Evolutionary conservation across 2,329 filamentous ascomycete genomes (phyloP), one percentile per base, ranked within the genome.

Genomic region (Colletotrichum nymphaeae): DNA sequence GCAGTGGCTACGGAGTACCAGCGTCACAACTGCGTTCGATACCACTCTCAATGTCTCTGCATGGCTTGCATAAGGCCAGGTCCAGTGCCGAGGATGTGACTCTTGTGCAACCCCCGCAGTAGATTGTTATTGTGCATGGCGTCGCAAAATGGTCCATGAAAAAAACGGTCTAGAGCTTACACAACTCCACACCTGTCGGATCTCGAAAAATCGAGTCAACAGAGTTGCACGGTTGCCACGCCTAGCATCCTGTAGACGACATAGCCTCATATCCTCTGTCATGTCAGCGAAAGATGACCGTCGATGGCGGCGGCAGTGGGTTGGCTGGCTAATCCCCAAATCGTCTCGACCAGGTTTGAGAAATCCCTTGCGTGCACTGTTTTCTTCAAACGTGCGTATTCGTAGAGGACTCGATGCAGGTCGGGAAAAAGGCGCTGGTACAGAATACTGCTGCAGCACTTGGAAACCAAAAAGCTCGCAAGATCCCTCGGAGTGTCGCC

Each of bases 11-110:
- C 64, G n/a, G 26, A n/a, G 49, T 16, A 72, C 35, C 19, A 55
- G 42, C 53, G 37, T 69, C 60, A 57, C 14, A 19, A 53, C 62
- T 37, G 26, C 16, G 26, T 22, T 16, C 64, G 30, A 57, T 57
- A 28, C 22, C 64, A 63, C 35, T 62, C 32, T 63, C 58, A 2
- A 66, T 55, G 49, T 30, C 55, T 37, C 14, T 58, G 58, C 53
- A 69, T 59, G 53, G 59, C 49, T 35, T 72, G 69, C 65, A 73
- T 35, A 64, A 69, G 42, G 32, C 55, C 46, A 55, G 42, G 49
- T 32, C 57, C 63, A 42, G 63, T 22, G 55, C 32, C 32, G 53
- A 22, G 52, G 12, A 37, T 35, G 22, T 28, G 46, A 26, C 53
- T 16, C 6, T 59, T 69, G 55, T 69, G 66, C 53, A 69, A 37